Percentiles rank a stretch among this genome's conserved stretches.
phyloP scores from a whole-genome alignment of 2,329 filamentous ascomycete genomes.

The Phaeophleospora eucalypticola region DNA sequence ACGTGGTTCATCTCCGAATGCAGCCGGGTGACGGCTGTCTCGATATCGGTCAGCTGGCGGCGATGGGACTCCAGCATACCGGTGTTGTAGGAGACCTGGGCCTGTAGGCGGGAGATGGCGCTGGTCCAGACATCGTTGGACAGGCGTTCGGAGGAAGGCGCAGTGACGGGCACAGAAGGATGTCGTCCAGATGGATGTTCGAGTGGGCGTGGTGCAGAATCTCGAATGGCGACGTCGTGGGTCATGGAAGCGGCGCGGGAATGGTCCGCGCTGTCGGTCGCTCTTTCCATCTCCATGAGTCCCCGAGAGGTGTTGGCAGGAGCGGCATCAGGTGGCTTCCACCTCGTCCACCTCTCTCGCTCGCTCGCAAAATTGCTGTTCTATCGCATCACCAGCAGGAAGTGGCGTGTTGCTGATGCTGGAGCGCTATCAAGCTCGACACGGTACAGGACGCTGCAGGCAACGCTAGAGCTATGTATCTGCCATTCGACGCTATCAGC shows the following conservation, averaged over 20 bases:
- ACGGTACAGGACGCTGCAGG: no score
- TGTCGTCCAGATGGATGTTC: conserved; percentile 11
- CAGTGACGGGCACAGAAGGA: conserved; percentile 7
- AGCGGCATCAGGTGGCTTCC: neutral
- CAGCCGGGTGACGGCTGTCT: conserved; percentile 37
- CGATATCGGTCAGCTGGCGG: conserved; percentile 40
- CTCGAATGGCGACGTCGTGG: conserved; percentile 24
- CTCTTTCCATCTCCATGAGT: conserved; percentile 22
- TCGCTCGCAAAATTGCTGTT: no score
- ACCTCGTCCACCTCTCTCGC: neutral
- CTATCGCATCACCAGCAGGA: no score
- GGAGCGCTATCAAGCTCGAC: no score
- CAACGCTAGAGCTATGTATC: no score
- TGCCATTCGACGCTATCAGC: no score
- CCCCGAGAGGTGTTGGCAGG: no score
- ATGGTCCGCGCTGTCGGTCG: conserved; percentile 13
- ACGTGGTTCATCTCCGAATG: conserved; percentile 38
- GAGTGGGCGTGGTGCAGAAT: conserved; percentile 11
- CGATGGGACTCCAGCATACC: conserved; percentile 38
- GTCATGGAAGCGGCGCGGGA: conserved; percentile 17
- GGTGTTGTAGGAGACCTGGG: conserved; percentile 47
- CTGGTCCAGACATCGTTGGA: conserved; percentile 34
- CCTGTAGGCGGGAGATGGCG: conserved; percentile 43
- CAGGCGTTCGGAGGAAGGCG: conserved; percentile 10
- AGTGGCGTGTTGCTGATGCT: no score